These are phyloP conservation scores for Liriodendron chinense DNA, from an alignment of 164 flowering plant genomes.

Conservation along the genomic window DNA sequence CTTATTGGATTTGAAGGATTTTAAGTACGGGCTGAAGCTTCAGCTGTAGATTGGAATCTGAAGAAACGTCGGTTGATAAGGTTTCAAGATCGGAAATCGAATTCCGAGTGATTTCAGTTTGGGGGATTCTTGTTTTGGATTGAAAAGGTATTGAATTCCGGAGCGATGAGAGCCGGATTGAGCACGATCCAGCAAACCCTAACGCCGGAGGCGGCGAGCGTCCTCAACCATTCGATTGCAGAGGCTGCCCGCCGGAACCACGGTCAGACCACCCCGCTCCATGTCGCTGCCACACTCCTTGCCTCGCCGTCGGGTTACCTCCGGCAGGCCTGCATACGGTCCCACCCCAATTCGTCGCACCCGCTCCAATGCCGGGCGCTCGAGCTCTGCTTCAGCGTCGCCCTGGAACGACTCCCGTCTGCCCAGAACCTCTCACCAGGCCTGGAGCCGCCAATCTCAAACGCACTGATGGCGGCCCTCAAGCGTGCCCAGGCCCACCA, in stretches of 20 bases:
- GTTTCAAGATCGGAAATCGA: background rate
- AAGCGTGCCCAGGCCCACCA: slow-evolving; percentile 98
- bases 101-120: background rate
- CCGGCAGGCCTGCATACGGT: slow-evolving; percentile 87
- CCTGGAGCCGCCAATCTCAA: slow-evolving; percentile 83
- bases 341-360: slow-evolving; percentile 95
- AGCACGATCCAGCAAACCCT: slow-evolving; percentile 86
- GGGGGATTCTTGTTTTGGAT: background rate
- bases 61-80: background rate
- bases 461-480: slow-evolving; percentile 94
- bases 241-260: slow-evolving; percentile 85
- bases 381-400: slow-evolving; percentile 98
- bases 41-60: slow-evolving; percentile 1
- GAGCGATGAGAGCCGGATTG: slow-evolving; percentile 72
- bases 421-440: slow-evolving; percentile 47
- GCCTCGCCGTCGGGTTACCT: slow-evolving; percentile 76
- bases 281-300: slow-evolving; percentile 86
- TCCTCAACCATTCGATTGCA: slow-evolving; percentile 76
- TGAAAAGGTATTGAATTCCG: background rate
- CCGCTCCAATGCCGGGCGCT: slow-evolving; percentile 97
- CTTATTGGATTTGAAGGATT: slow-evolving; percentile 23
- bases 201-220: slow-evolving; percentile 86
- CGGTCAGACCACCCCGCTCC: slow-evolving; percentile 95
- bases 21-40: slow-evolving; percentile 12
- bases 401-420: slow-evolving; percentile 88